Evolutionary conservation across 2,329 filamentous ascomycete species (phyloP), one percentile per base, ranked within the genome.

Genomic region (Paradendryphiella salina): DNA sequence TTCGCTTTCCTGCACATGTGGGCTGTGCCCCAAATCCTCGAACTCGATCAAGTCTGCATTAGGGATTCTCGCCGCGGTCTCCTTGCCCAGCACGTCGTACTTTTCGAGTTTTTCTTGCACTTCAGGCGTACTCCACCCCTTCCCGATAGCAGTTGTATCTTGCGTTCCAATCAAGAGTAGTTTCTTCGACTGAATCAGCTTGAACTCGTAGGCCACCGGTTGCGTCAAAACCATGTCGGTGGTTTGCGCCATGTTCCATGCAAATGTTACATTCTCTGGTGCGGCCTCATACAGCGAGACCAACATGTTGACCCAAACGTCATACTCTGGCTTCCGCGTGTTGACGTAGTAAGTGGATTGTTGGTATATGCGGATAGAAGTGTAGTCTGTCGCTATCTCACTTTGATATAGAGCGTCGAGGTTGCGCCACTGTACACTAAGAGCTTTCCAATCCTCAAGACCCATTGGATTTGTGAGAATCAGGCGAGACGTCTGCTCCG

Each of bases 191-290:
- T 73, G 73, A 10, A 83, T 59, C 37, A 73, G 56, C n/a, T 66
- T 65, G 37, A 82, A 79, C 60, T 82, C 78, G 52, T 80, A 79
- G 17, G 76, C 73, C 9, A 82, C 70, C 1, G 80, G 79, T 50
- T 80, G 77, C 15, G 78, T 80, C 46, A 82, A 70, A n/a, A 83
- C 76, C 70, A 81, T 77, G 60, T 83, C 81, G n/a, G 80, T 79
- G 13, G 78, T 74, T 35, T 75, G 75, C 15, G 80, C 81, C 71
- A 80, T 77, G 57, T 77, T 75, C 45, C 66, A 76, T 13, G 77
- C 71, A 52, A 77, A 82, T 28, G 69, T 66, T 1, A 34, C 34
- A 18, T 69, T 61, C 26, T 74, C 76, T 21, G 72, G 70, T 5
- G 79, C 76, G 3, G 45, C 41, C 45, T 74, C 56, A 69, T 83